Evolutionary conservation across 768 basidiomycete genomes (phyloP), one percentile per base, ranked within the genome.

Genomic region (Trametes gibbosa): DNA sequence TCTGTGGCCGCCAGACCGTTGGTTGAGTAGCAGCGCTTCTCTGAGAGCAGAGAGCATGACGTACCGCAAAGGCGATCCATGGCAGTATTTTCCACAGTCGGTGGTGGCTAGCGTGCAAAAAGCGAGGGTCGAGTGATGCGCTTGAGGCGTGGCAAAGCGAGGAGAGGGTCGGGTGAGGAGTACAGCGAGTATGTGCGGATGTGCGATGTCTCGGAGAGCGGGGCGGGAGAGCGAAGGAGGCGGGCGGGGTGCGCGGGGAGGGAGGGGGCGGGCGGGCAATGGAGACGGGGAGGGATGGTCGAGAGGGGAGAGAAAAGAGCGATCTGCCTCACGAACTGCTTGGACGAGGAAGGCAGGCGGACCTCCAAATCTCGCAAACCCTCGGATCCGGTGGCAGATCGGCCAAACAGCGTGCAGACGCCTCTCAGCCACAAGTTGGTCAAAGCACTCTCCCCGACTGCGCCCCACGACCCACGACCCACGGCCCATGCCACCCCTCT

Each of bases 41-140:
- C 49, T 24, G 40, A n/a, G 24, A 32, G 27, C 19, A 24, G 42
- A 10, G 47, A 56, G 51, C 47, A 61, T 62, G 64, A 77, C 85
- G 61, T 67, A 88, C 86, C 85, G 63, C 85, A 87, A 52, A 88
- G 80, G 66, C 82, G 83, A 66, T 88, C 78, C 84, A 87, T 87
- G 27, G 43, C 50, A 10, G 37, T 21, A 8, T 24, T 37, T 40
- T n/a, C 49, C 21, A 27, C 37, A 17, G 53, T 40, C 41, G 25
- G 32, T 40, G 29, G 29, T 32, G 29, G 29, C 29, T 55, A 58
- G 49, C 50, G 60, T 57, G 39, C 46, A 56, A 2, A 24, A 51
- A 19, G 43, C 19, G 55, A 43, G 55, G 49, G 58, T 53, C 43
- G 48, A 24, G 25, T 19, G 35, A 56, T 42, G 39, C 25, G 41